Evolutionary conservation across 176 grass and related monocot genomes (phyloP).

Genomic region (Oryza meyeriana): DNA sequence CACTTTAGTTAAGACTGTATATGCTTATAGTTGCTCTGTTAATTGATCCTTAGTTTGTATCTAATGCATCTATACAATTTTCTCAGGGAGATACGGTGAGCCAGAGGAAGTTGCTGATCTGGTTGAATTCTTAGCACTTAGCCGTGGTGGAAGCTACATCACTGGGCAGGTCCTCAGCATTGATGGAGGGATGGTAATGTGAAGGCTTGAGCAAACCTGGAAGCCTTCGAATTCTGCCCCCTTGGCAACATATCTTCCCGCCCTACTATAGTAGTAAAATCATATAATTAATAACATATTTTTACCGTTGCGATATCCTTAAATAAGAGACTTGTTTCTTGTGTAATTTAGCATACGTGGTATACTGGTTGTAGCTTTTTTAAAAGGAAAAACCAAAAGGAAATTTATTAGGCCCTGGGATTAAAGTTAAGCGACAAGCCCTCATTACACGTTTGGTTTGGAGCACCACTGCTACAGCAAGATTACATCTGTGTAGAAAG

Average conservation of each 20-base stretch:
- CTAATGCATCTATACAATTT: neutral
- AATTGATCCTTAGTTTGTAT: no score
- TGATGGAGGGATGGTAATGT: constrained; percentile 82
- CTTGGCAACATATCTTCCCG: no score
- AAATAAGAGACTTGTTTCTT: neutral
- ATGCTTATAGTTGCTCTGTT: no score
- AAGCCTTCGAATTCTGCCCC: neutral
- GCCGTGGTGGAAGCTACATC: constrained; percentile 63
- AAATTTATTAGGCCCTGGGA: no score
- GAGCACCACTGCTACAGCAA: no score
- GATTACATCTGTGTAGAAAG: no score
- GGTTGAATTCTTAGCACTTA: constrained; percentile 71
- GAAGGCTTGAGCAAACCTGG: neutral
- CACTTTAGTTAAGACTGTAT: neutral
- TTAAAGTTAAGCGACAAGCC: no score
- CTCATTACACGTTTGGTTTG: no score
- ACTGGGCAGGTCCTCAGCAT: constrained; percentile 80
- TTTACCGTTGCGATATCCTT: neutral
- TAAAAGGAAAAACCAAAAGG: no score
- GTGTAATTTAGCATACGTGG: no score
- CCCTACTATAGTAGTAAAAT: neutral
- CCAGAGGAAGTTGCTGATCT: constrained; percentile 73
- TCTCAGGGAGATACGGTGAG: constrained; percentile 53
- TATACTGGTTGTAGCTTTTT: no score
- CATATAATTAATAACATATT: no score